These are phyloP conservation scores for Phytophthora megakarya DNA, from an alignment of 352 stramenopile species.

Conservation along the genomic window DNA sequence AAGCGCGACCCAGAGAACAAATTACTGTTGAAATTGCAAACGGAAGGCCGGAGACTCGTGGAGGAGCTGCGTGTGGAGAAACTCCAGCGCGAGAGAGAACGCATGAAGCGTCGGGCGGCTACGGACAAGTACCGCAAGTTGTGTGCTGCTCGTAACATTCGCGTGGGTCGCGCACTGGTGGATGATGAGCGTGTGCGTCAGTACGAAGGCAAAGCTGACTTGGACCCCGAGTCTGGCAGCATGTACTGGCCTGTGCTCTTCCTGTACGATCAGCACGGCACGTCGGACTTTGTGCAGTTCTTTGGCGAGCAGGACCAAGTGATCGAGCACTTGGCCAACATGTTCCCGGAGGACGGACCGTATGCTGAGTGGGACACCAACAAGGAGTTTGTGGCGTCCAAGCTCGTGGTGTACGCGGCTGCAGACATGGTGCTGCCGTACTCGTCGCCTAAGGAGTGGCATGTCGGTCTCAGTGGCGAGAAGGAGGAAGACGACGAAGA, in stretches of 20 bases:
- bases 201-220: constrained; percentile 81
- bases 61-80: constrained; percentile 68
- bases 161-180: constrained; percentile 76
- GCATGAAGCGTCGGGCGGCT: constrained; percentile 66
- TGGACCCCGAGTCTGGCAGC: constrained; percentile 59
- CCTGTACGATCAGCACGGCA: constrained; percentile 85
- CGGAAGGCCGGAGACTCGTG: constrained; percentile 59
- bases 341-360: constrained; percentile 88
- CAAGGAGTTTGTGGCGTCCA: constrained; percentile 75
- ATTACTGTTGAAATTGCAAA: constrained; percentile 68
- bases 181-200: constrained; percentile 81
- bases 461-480: constrained; percentile 76
- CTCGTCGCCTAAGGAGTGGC: constrained; percentile 66
- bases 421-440: constrained; percentile 79
- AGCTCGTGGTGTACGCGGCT: constrained; percentile 75
- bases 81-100: constrained; percentile 67
- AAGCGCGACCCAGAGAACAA: constrained; percentile 82
- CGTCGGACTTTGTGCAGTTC: constrained; percentile 82
- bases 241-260: constrained; percentile 88
- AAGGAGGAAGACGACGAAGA: constrained; percentile 76
- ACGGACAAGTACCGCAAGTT: constrained; percentile 84
- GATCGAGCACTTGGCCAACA: constrained; percentile 88
- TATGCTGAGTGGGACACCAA: constrained; percentile 82
- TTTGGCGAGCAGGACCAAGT: constrained; percentile 82
- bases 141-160: constrained; percentile 62